Evolutionary conservation across 2,329 filamentous ascomycete species (phyloP).

Genomic region (Fonsecaea pugnacius): DNA sequence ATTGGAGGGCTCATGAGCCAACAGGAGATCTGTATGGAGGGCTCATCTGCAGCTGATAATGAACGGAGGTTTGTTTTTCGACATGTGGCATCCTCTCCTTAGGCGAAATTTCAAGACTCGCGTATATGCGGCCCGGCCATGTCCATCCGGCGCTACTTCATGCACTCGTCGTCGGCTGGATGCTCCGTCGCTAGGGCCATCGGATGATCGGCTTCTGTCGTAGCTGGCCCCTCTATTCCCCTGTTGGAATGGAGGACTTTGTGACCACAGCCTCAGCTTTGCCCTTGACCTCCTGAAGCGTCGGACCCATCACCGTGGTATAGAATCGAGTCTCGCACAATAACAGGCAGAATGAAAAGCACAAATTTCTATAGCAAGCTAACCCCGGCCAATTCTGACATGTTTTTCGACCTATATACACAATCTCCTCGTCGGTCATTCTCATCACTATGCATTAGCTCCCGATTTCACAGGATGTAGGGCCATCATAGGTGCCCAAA

Average conservation of each 20-base stretch:
- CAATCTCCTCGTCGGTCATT: neutral
- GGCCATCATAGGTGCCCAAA: conserved; percentile 89
- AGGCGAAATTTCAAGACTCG: neutral
- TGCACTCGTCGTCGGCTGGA: neutral
- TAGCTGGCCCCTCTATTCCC: neutral
- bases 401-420: neutral
- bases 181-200: neutral
- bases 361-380: neutral
- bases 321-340: too few species aligned
- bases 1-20: neutral
- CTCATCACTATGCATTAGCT: conserved; percentile 43
- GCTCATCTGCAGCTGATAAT: neutral
- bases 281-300: too few species aligned
- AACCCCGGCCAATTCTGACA: neutral
- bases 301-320: too few species aligned
- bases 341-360: too few species aligned
- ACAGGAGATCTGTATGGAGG: neutral
- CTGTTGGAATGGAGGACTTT: neutral
- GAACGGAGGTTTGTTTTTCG: neutral
- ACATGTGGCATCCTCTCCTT: neutral
- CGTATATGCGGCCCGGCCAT: neutral
- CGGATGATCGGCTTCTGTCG: neutral
- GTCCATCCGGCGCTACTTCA: neutral
- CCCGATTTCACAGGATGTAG: conserved; percentile 85
- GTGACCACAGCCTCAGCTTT: too few species aligned